phyloP scores from a whole-genome alignment of 139 green algal species.

The Coelastrella sp. region DNA sequence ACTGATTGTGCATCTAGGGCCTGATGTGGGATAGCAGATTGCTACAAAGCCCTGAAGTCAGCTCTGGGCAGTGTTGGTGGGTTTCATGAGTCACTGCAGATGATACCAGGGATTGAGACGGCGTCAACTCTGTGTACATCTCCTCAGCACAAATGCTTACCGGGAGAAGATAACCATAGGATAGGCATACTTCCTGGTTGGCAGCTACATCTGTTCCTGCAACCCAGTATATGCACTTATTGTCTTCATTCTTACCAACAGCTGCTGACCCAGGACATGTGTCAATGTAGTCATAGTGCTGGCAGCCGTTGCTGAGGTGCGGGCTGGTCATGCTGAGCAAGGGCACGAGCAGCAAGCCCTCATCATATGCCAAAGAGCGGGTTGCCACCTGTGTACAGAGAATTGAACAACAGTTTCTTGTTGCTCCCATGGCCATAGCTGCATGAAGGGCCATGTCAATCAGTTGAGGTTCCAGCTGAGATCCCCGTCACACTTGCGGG shows the following conservation, averaged over 20 bases:
- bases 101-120: no score
- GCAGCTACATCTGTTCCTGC: constrained; percentile 27
- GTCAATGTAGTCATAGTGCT: not conserved
- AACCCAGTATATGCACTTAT: constrained; percentile 2
- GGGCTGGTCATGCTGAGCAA: not conserved
- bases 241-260: not conserved
- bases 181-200: not conserved
- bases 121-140: not conserved
- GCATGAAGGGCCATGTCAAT: no score
- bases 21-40: no score
- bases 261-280: not conserved
- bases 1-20: no score
- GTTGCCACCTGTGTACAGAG: not conserved
- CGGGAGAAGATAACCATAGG: constrained; percentile 11
- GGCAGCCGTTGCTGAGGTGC: not conserved
- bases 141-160: not conserved
- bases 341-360: not conserved
- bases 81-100: no score
- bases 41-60: no score
- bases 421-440: not conserved
- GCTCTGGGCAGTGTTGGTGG: no score
- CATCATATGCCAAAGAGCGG: not conserved
- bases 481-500: no score
- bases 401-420: not conserved
- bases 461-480: no score